Evolutionary conservation across 805 yeast genomes (phyloP).

Genomic region (Metschnikowia peoriensis): DNA sequence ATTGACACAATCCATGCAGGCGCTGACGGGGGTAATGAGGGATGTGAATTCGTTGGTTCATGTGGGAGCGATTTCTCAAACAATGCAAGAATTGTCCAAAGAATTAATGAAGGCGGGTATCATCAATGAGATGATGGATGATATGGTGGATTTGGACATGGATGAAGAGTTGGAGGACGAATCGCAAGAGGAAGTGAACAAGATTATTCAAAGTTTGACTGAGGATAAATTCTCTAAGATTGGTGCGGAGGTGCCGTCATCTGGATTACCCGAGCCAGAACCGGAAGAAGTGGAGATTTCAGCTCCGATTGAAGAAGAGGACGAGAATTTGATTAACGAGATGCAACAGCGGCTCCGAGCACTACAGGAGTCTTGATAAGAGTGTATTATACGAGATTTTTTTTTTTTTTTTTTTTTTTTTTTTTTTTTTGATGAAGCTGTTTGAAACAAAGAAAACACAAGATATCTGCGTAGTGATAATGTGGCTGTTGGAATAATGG

Average conservation of each 20-base stretch:
- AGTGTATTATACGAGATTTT: background rate
- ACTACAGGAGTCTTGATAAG: slow-evolving; percentile 47
- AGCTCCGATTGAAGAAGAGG: slow-evolving; percentile 48
- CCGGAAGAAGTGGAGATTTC: slow-evolving; percentile 17
- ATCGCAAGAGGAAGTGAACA: slow-evolving; percentile 64
- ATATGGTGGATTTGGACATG: slow-evolving; percentile 68
- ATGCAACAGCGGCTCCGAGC: slow-evolving; percentile 91
- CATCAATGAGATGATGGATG: slow-evolving; percentile 94
- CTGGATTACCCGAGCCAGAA: slow-evolving; percentile 20
- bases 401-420: no score
- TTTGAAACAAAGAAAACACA: background rate
- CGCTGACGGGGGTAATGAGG: slow-evolving; percentile 78
- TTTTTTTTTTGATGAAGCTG: background rate
- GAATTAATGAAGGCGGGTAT: slow-evolving; percentile 86
- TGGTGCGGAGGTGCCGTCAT: slow-evolving; percentile 32
- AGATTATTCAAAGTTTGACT: slow-evolving; percentile 46
- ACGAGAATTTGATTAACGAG: slow-evolving; percentile 70
- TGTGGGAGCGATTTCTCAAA: slow-evolving; percentile 74
- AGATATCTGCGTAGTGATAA: background rate
- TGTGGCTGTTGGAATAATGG: background rate
- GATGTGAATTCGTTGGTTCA: slow-evolving; percentile 79
- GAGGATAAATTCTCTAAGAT: slow-evolving; percentile 40
- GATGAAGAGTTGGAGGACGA: slow-evolving; percentile 65
- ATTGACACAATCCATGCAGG: slow-evolving; percentile 75
- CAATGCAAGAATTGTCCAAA: slow-evolving; percentile 82